These are phyloP conservation scores for Scenedesmus sp. DNA, from an alignment of 163 green algal genomes.

Conservation along the genomic window DNA sequence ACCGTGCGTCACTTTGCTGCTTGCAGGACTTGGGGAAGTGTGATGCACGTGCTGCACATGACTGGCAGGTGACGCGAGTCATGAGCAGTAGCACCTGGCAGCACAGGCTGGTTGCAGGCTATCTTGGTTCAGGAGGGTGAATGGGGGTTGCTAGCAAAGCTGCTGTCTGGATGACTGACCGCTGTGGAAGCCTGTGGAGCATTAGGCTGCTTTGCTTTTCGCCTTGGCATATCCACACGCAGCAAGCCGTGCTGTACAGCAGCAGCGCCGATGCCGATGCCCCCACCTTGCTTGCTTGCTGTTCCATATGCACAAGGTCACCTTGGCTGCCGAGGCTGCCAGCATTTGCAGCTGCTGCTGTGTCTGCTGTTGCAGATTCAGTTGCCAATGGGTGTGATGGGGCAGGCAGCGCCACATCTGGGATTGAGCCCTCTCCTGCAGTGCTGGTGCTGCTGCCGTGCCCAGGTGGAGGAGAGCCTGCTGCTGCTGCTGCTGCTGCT, in stretches of 20 bases:
- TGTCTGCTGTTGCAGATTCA: background rate
- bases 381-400: background rate
- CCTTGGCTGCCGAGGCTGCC: background rate
- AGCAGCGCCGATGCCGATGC: background rate
- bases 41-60: background rate
- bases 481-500: background rate
- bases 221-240: no score
- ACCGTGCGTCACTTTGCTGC: background rate
- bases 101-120: background rate
- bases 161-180: no score
- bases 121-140: no score
- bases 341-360: background rate
- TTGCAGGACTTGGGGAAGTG: background rate
- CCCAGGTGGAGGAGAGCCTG: background rate
- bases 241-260: background rate
- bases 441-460: background rate
- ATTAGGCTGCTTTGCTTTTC: no score
- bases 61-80: no score
- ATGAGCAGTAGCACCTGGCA: background rate
- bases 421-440: background rate
- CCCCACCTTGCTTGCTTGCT: conserved; percentile 19
- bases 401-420: background rate
- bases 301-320: conserved; percentile 13
- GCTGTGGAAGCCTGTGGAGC: no score
- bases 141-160: no score